phyloP scores from a whole-genome alignment of 2,329 filamentous ascomycete genomes.

The Nemania sp. region DNA sequence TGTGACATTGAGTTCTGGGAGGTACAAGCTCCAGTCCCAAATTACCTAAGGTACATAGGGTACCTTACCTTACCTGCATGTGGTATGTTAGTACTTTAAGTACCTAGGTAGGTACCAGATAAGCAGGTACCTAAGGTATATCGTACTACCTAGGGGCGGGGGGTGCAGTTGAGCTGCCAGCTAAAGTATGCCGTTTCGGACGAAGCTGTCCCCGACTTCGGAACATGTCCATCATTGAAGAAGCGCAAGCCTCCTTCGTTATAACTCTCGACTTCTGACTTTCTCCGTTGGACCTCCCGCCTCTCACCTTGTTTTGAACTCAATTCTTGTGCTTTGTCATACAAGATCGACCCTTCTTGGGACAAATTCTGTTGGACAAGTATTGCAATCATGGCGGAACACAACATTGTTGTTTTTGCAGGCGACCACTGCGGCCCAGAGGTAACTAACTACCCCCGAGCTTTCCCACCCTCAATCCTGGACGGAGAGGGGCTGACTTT shows the following conservation, averaged over 20 bases:
- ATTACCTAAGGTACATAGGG: no score
- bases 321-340: not conserved
- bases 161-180: no score
- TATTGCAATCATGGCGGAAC: not conserved
- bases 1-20: no score
- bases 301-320: not conserved
- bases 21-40: no score
- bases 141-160: no score
- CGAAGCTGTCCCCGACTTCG: not conserved
- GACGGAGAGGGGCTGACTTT: not conserved
- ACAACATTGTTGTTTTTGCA: not conserved
- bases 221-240: no score
- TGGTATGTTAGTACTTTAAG: no score
- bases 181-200: not conserved
- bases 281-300: conserved; percentile 9
- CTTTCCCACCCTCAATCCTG: not conserved
- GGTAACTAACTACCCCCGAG: not conserved
- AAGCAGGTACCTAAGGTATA: no score
- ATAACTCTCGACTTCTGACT: not conserved
- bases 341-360: conserved; percentile 9
- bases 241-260: no score
- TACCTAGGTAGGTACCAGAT: no score
- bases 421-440: not conserved
- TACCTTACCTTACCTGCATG: no score
- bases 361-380: conserved; percentile 5